Base-by-base conservation (phyloP, 2,329 filamentous ascomycete genomes). In the Aspergillus carbonarius region DNA sequence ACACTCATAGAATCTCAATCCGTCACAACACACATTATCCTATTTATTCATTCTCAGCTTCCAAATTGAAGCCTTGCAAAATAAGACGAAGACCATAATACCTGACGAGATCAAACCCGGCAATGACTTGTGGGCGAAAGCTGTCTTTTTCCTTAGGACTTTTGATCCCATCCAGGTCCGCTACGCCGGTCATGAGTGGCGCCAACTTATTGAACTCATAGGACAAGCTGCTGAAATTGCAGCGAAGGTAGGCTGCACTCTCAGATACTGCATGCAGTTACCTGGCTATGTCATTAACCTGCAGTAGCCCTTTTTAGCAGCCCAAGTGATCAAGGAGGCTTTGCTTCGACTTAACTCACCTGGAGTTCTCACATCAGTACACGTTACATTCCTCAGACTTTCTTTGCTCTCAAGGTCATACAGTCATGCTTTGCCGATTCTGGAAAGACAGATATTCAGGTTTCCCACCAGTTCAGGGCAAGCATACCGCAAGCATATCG, bases 11-110 rank as follows among this genome's bases (percentile, higher is more conserved):
- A 58, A 65, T 35, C 65, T 87, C 58, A 79, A 88, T 64, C 85
- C 87, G 18, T 72, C 80, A 7, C 71, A 79, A 39, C 85, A 89
- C 69, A 83, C 83, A 17, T 78, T 88, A 61, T 77, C 83, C 8
- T 89, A 87, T 71, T 74, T 86, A 51, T 81, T 79, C 61, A 76
- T 83, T 48, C 77, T 89, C 37, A 71, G 78, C 48, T 76, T 79
- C 32, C 79, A 81, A 60, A 77, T 85, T 57, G 70, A 76, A 39
- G 70, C 60, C 42, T 34, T 68, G 32, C 69, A 76, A 66, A 71
- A 76, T 65, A 70, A 68, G 55, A 61, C 72, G 55, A 63, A 75
- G 35, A 62, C 72, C 57, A 64, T 64, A 32, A 65, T 77, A 5
- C 70, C 76, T 7, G 74, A 78, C 7, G 67, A 75, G 39, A 66